Evolutionary conservation across 2,329 filamentous ascomycete species (phyloP).

Genomic region (Diaporthe destruens): DNA sequence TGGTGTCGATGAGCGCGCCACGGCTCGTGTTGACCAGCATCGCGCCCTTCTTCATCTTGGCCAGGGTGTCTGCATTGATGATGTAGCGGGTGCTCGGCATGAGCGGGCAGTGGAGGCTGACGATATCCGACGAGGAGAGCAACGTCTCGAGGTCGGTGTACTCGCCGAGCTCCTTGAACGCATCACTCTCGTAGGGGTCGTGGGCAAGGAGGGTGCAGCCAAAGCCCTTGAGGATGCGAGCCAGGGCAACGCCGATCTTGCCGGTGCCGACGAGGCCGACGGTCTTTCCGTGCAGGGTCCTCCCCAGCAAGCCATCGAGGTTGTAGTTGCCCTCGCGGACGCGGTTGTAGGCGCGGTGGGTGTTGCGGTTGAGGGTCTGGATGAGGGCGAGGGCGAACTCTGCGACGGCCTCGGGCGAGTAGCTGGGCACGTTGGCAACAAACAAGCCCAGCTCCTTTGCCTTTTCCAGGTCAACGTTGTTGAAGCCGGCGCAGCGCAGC

Average conservation of each 20-base stretch:
- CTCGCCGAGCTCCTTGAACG: conserved; percentile 63
- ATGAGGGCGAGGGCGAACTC: conserved; percentile 77
- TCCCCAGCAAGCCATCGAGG: conserved; percentile 73
- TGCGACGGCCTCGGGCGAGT: conserved; percentile 77
- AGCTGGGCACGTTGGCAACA: conserved; percentile 76
- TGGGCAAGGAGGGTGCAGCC: conserved; percentile 72
- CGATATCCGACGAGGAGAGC: conserved; percentile 68
- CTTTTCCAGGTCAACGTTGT: conserved; percentile 72
- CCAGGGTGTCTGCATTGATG: conserved; percentile 67
- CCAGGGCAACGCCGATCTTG: conserved; percentile 72
- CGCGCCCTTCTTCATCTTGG: conserved; percentile 69
- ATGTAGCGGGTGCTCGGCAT: conserved; percentile 70
- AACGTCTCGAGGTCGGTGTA: conserved; percentile 68
- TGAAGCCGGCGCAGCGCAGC: conserved; percentile 76
- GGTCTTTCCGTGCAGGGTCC: conserved; percentile 72
- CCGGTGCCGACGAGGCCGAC: conserved; percentile 76
- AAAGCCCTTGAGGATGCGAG: conserved; percentile 73
- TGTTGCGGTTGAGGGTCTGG: conserved; percentile 76
- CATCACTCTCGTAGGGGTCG: conserved; percentile 66
- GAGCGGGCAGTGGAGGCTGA: conserved; percentile 76
- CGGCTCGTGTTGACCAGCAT: conserved; percentile 78
- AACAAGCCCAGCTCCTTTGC: conserved; percentile 68
- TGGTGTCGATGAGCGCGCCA: conserved; percentile 72
- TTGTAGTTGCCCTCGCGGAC: conserved; percentile 78
- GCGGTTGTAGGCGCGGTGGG: conserved; percentile 76